These are phyloP conservation scores for Teratosphaeria nubilosa DNA, from an alignment of 2,329 filamentous ascomycete genomes.

Conservation along the genomic window DNA sequence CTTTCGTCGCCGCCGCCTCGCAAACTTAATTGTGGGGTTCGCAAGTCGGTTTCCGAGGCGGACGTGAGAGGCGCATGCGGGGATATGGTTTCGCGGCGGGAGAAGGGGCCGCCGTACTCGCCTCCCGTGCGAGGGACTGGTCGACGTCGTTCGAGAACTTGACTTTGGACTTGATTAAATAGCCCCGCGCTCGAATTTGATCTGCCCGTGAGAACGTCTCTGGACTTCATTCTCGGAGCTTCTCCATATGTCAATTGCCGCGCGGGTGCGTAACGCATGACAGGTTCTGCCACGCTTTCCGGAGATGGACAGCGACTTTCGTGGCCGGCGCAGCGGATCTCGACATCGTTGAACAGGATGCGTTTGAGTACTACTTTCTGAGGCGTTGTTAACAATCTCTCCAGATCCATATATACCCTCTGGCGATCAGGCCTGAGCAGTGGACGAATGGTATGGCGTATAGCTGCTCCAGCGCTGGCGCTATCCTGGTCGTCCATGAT, in stretches of 20 bases:
- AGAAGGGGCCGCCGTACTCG: neutral
- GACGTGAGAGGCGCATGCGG: neutral
- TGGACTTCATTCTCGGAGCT: neutral
- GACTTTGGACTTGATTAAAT: neutral
- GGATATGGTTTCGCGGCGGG: neutral
- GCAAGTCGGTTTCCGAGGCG: neutral
- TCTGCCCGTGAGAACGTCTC: neutral
- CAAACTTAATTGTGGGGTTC: neutral
- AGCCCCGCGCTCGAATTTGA: neutral
- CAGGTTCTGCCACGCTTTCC: neutral
- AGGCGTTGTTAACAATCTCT: neutral
- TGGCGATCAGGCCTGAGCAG: neutral
- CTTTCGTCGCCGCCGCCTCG: neutral
- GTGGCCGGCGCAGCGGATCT: neutral
- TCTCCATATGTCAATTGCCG: neutral
- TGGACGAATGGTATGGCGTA: neutral
- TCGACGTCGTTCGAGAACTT: neutral
- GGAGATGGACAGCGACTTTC: neutral
- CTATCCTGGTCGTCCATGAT: constrained; percentile 2
- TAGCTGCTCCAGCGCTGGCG: neutral
- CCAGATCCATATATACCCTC: constrained; percentile 2
- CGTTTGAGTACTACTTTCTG: constrained; percentile 1
- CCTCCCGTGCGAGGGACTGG: neutral
- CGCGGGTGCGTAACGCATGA: neutral
- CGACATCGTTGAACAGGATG: neutral